Base-by-base conservation (phyloP, 164 flowering plant genomes). In the Aristolochia fimbriata region DNA sequence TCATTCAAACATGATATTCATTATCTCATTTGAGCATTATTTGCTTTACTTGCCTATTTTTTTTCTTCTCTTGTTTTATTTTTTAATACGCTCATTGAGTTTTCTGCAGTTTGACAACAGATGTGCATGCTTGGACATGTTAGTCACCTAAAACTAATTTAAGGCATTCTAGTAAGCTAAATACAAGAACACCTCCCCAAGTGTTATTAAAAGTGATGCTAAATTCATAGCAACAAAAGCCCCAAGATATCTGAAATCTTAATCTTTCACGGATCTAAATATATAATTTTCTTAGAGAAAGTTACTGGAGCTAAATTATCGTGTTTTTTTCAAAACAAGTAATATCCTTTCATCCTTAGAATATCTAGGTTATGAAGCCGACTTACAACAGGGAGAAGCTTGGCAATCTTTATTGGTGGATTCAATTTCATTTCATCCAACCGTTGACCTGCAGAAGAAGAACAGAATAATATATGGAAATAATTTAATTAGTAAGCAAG, bases 351-450 rank as follows among this genome's bases (percentile, higher is more conserved):
- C 14, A 20, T 19, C 21, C 24, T 51, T 6, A 2, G 10, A 22
- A 20, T 47, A 37, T 43, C 52, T 20, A 49, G 31, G n/a, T 19
- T 16, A 47, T 47, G 49, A 52, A 43, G 51, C 51, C 31, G 10
- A 76, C 97, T 82, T 71, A 93, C 98, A 55, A 68, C 53, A 66
- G 84, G 88, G 69, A 84, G 58, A 64, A 89, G 75, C 68, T 62
- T 65, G 60, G 51, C 67, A 58, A 87, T 48, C 68, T 76, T 76
- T 46, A 62, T 52, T 8, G 98, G 94, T 71, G 87, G 86, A 64
- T 90, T 83, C 62, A 90, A 60, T 54, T 65, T 67, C 98, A 93
- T 87, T 73, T 77, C 86, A 76, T 93, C 94, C 70, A 93, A 73
- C 60, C 98, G 78, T 61, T 93, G 98, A 77, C 96, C 98, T 90